Conservation (phyloP, 1,284 basidiomycete genomes). For the Ustilago curta region DNA sequence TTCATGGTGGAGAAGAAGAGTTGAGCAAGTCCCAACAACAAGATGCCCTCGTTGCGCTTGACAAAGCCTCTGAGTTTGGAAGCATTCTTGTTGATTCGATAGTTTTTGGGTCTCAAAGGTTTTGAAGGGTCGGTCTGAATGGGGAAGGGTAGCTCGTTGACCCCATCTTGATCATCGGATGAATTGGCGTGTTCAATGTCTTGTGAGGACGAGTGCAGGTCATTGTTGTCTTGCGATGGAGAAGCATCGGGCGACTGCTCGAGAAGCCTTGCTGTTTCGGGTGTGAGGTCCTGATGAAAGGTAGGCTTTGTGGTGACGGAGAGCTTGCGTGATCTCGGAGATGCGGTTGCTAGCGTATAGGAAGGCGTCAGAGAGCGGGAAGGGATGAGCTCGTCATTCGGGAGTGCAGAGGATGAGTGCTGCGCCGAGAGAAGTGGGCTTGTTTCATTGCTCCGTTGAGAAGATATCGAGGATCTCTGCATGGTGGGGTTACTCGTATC, state of each 20-base stretch:
- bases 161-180: slow-evolving; percentile 6
- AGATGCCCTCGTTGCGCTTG: slow-evolving; percentile 46
- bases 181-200: slow-evolving; percentile 31
- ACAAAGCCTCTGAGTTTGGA: slow-evolving; percentile 33
- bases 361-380: slow-evolving; percentile 23
- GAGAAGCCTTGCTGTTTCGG: slow-evolving; percentile 29
- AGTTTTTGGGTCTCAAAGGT: slow-evolving; percentile 45
- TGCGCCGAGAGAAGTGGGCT: slow-evolving; percentile 38
- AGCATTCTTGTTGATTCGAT: slow-evolving; percentile 22
- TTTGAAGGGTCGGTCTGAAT: slow-evolving; percentile 44
- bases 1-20: slow-evolving; percentile 72
- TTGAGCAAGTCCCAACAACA: slow-evolving; percentile 42
- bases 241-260: slow-evolving; percentile 4
- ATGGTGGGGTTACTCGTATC: slow-evolving; percentile 11
- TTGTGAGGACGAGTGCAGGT: slow-evolving; percentile 9
- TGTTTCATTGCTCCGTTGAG: slow-evolving; percentile 39
- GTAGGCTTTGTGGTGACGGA: slow-evolving; percentile 21
- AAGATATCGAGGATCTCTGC: slow-evolving; percentile 30
- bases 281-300: slow-evolving; percentile 9
- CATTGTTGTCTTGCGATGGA: not conserved
- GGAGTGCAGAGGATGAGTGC: slow-evolving; percentile 1
- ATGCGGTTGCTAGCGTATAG: slow-evolving; percentile 7
- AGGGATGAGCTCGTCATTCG: slow-evolving; percentile 20
- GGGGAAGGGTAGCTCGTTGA: slow-evolving; percentile 44
- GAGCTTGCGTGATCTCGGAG: slow-evolving; percentile 25